These are phyloP conservation scores for Caryocar brasiliense DNA, from an alignment of 441 rosid species.

Conservation along the genomic window DNA sequence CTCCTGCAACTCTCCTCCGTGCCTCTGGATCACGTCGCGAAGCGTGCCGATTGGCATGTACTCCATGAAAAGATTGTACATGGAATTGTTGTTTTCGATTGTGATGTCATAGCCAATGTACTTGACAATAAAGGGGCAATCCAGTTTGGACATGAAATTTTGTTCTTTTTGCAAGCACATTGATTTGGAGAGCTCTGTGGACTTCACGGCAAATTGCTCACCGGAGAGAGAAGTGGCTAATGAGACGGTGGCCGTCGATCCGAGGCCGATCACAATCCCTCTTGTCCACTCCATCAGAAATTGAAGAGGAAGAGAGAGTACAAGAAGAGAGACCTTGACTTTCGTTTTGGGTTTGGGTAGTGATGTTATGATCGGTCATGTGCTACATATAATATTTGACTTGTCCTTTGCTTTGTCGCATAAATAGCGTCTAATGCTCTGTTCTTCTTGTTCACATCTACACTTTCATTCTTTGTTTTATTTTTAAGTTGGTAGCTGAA, in stretches of 20 bases:
- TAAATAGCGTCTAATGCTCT: neutral
- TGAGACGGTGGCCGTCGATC: slow-evolving; percentile 77
- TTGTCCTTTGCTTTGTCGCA: too few relatives aligned
- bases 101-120: slow-evolving; percentile 46
- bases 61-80: slow-evolving; percentile 62
- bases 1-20: slow-evolving; percentile 59
- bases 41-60: slow-evolving; percentile 59
- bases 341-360: too few relatives aligned
- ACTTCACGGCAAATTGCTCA: slow-evolving; percentile 55
- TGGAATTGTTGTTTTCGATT: slow-evolving; percentile 18
- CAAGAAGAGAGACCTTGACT: neutral
- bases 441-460: neutral
- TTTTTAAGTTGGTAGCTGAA: neutral
- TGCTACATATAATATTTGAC: too few relatives aligned
- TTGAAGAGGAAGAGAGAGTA: neutral
- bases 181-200: slow-evolving; percentile 47
- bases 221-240: slow-evolving; percentile 50
- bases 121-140: slow-evolving; percentile 49
- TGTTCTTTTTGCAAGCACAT: slow-evolving; percentile 46
- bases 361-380: too few relatives aligned
- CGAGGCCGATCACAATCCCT: slow-evolving; percentile 75
- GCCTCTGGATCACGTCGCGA: slow-evolving; percentile 35
- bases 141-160: slow-evolving; percentile 38
- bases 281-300: slow-evolving; percentile 81
- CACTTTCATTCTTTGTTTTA: neutral